phyloP scores from a whole-genome alignment of 208 protist genomes.

The Eutreptiella sp. region DNA sequence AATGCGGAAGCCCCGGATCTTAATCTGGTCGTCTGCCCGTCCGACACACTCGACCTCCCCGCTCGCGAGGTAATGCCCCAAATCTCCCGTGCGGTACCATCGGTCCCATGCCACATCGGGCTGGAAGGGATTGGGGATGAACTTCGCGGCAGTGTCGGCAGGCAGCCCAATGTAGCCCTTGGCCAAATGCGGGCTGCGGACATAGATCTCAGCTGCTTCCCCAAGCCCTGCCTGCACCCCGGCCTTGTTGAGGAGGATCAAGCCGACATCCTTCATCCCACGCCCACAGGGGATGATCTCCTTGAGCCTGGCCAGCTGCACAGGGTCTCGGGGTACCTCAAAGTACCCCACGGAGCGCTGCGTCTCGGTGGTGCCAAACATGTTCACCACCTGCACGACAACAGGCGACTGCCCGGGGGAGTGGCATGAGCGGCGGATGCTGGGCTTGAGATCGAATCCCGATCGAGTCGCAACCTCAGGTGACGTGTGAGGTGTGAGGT shows the following conservation, averaged over 20 bases:
- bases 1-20: conserved; percentile 56
- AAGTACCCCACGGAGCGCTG: conserved; percentile 46
- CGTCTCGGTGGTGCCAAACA: conserved; percentile 60
- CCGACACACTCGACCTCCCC: conserved; percentile 43
- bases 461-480: no score
- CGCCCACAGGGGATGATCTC: conserved; percentile 42
- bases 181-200: conserved; percentile 36
- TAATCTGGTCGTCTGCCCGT: conserved; percentile 47
- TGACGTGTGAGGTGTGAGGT: no score
- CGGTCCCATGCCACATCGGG: conserved; percentile 14
- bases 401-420: no score
- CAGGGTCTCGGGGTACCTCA: conserved; percentile 18
- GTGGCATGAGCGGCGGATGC: no score
- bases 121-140: conserved; percentile 41
- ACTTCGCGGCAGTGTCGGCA: conserved; percentile 38
- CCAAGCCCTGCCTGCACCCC: conserved; percentile 42
- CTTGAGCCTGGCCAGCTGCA: conserved; percentile 34
- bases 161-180: conserved; percentile 41
- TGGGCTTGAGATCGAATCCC: no score
- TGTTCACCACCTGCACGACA: conserved; percentile 61
- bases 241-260: conserved; percentile 37
- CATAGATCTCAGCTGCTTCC: conserved; percentile 46
- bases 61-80: conserved; percentile 35
- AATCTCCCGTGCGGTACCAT: conserved; percentile 42
- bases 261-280: conserved; percentile 47